phyloP scores from a whole-genome alignment of 345 rosid genomes.

The Populus euphratica region DNA sequence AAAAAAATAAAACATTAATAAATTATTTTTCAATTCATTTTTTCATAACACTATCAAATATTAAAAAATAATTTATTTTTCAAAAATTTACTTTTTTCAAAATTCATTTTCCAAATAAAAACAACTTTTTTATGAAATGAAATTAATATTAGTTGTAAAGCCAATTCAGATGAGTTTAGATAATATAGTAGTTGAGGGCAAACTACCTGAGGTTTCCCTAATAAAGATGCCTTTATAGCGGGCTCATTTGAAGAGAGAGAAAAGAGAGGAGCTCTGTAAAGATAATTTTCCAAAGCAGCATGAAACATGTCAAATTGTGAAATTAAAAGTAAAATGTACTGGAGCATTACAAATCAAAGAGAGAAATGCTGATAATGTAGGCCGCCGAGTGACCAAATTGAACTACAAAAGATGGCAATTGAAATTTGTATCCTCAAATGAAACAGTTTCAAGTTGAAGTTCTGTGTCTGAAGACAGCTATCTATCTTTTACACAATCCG shows the following conservation, averaged over 20 bases:
- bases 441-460: neutral
- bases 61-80: no score
- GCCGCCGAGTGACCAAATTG: neutral
- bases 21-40: no score
- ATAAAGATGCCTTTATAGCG: neutral
- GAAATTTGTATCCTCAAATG: neutral
- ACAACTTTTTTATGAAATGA: no score
- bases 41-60: no score
- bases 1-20: no score
- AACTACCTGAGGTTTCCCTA: neutral
- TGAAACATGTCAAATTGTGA: neutral
- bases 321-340: neutral
- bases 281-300: neutral
- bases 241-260: neutral
- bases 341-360: neutral
- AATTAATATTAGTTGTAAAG: no score
- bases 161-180: neutral
- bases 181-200: neutral
- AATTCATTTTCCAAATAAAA: no score
- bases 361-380: neutral
- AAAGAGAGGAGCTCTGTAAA: no score
- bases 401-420: slow-evolving; percentile 1
- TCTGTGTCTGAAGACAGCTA: neutral
- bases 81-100: no score
- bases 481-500: slow-evolving; percentile 62